These are phyloP conservation scores for Epichloe brachyelytri DNA, from an alignment of 2,329 filamentous ascomycete genomes.

Conservation along the genomic window DNA sequence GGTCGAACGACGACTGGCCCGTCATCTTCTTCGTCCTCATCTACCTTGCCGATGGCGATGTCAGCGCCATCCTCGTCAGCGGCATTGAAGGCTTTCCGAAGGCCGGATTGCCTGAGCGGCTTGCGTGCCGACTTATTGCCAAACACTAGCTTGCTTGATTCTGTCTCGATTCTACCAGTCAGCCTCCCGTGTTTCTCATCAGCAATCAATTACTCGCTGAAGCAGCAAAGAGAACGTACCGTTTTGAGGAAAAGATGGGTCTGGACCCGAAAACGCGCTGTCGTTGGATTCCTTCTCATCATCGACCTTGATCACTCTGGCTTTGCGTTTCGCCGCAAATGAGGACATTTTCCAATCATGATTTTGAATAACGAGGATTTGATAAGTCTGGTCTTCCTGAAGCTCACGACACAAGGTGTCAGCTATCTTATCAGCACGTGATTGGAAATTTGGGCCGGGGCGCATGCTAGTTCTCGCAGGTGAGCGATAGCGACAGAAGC, in stretches of 20 bases:
- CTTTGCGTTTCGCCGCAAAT: slow-evolving; percentile 50
- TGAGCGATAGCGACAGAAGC: slow-evolving; percentile 15
- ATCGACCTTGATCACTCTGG: slow-evolving; percentile 60
- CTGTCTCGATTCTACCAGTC: slow-evolving; percentile 14
- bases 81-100: slow-evolving; percentile 43
- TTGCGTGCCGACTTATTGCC: slow-evolving; percentile 34
- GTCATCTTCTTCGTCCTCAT: slow-evolving; percentile 30
- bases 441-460: slow-evolving; percentile 15
- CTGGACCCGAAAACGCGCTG: slow-evolving; percentile 9
- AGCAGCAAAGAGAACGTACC: slow-evolving; percentile 21
- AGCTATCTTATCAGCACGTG: slow-evolving; percentile 39
- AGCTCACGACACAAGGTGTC: slow-evolving; percentile 1
- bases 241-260: slow-evolving; percentile 17
- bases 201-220: slow-evolving; percentile 15
- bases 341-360: slow-evolving; percentile 31
- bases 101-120: slow-evolving; percentile 42
- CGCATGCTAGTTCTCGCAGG: slow-evolving; percentile 7
- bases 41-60: slow-evolving; percentile 11
- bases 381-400: not conserved
- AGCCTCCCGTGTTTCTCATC: slow-evolving; percentile 21
- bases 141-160: slow-evolving; percentile 26
- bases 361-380: not conserved
- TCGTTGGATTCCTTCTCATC: slow-evolving; percentile 45
- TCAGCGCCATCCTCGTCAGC: slow-evolving; percentile 22
- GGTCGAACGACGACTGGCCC: slow-evolving; percentile 38